A percentile compares a stretch with the other conserved stretches of the same genome.
Conservation (phyloP, 106 monocot species). For the Allium fistulosum region DNA sequence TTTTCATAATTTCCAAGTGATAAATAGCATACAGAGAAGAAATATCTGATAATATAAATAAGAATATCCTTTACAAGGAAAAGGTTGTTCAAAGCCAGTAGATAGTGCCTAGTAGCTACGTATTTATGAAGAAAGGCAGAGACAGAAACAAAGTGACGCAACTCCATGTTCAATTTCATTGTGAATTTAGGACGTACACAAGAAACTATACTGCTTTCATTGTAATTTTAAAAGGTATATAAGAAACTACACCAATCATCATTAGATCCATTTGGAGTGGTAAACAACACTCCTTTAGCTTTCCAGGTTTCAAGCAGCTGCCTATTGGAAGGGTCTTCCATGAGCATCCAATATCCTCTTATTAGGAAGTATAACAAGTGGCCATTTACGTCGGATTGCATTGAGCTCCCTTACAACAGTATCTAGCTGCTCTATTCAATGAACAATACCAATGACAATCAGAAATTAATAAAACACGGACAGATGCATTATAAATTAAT, state of each 20-base stretch:
- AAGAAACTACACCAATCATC: constrained; percentile 71
- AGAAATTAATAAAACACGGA: background rate
- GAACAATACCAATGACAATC: constrained; percentile 8
- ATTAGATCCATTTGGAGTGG: constrained; percentile 87
- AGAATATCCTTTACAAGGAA: too few relatives aligned
- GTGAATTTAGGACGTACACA: too few relatives aligned
- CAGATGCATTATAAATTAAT: background rate
- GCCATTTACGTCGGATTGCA: constrained; percentile 44
- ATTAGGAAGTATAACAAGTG: constrained; percentile 75
- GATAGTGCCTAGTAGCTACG: constrained; percentile 34
- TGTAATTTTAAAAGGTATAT: too few relatives aligned
- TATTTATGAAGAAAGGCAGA: too few relatives aligned
- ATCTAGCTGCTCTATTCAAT: constrained; percentile 64
- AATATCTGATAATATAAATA: too few relatives aligned
- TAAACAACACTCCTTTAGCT: constrained; percentile 54
- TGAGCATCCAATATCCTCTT: constrained; percentile 46
- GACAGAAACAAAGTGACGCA: too few relatives aligned
- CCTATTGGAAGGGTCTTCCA: constrained; percentile 59
- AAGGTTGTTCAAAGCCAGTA: background rate
- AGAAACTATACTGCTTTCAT: too few relatives aligned
- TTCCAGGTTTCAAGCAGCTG: constrained; percentile 60
- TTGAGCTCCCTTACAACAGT: constrained; percentile 52
- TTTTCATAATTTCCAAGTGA: too few relatives aligned
- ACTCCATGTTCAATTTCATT: too few relatives aligned
- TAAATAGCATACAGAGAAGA: too few relatives aligned